Evolutionary conservation across 345 rosid genomes (phyloP).

Genomic region (Garcia nutans): DNA sequence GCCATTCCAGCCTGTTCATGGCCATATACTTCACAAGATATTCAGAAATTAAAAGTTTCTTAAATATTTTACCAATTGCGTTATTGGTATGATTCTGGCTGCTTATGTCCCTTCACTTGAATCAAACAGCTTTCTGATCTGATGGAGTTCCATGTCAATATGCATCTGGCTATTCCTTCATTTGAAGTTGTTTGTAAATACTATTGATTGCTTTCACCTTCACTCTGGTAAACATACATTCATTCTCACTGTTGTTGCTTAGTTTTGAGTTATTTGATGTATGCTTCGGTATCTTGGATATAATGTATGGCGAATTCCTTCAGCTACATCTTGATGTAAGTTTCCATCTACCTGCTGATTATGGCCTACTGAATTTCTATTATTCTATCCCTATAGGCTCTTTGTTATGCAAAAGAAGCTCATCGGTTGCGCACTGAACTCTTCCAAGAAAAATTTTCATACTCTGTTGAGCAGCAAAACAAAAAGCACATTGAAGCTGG

Average conservation of each 20-base stretch:
- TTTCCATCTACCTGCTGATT: neutral
- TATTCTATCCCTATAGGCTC: constrained; percentile 52
- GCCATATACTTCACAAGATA: neutral
- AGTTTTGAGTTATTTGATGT: neutral
- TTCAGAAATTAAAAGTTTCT: neutral
- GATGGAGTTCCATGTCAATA: neutral
- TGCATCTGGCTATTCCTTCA: neutral
- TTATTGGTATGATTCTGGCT: neutral
- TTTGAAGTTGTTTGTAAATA: neutral
- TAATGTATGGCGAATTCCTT: neutral
- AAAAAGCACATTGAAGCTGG: constrained; percentile 45
- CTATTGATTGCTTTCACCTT: too few species aligned
- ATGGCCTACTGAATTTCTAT: constrained; percentile 3
- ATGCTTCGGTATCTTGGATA: neutral
- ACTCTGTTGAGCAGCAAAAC: constrained; percentile 51
- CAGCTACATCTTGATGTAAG: neutral
- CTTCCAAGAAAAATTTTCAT: constrained; percentile 67
- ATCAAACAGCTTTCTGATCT: neutral
- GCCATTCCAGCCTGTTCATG: too few species aligned
- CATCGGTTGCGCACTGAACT: constrained; percentile 62
- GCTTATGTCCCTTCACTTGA: neutral
- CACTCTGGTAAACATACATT: too few species aligned
- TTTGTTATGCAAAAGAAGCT: constrained; percentile 78
- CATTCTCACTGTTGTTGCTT: neutral
- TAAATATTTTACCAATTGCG: neutral